These are phyloP conservation scores for Paramyrothecium roridum DNA, from an alignment of 2,329 filamentous ascomycete genomes.

Conservation along the genomic window DNA sequence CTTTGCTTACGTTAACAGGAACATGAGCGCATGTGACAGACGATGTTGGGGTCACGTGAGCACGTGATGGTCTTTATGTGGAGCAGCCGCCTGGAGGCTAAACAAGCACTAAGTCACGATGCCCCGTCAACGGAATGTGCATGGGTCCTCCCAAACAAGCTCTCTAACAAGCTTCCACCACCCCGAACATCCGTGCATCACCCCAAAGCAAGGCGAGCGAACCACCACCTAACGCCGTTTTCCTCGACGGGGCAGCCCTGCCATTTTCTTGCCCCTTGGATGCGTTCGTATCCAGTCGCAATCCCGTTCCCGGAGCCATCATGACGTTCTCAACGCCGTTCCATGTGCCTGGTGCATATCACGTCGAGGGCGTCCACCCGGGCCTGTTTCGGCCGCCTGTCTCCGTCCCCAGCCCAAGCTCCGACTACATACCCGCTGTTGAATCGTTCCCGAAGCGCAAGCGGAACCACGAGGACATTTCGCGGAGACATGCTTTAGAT, in stretches of 20 bases:
- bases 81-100: not conserved
- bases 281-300: too few species aligned
- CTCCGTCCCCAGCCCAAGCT: conserved; percentile 35
- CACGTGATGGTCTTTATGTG: not conserved
- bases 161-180: not conserved
- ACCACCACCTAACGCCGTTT: not conserved
- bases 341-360: conserved; percentile 32
- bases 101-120: not conserved
- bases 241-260: not conserved
- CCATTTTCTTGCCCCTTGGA: not conserved
- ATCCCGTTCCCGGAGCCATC: not conserved
- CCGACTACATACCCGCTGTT: conserved; percentile 30
- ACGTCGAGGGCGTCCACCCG: conserved; percentile 36
- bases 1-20: too few species aligned
- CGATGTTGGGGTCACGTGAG: not conserved
- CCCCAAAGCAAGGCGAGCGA: not conserved
- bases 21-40: not conserved
- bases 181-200: not conserved
- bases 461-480: conserved; percentile 29
- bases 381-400: conserved; percentile 45
- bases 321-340: conserved; percentile 11
- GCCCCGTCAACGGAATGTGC: not conserved
- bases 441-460: conserved; percentile 41
- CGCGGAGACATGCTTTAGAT: conserved; percentile 15
- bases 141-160: not conserved